These are phyloP conservation scores for Ophiostoma sp. DNA, from an alignment of 2,329 filamentous ascomycete species.

Conservation along the genomic window DNA sequence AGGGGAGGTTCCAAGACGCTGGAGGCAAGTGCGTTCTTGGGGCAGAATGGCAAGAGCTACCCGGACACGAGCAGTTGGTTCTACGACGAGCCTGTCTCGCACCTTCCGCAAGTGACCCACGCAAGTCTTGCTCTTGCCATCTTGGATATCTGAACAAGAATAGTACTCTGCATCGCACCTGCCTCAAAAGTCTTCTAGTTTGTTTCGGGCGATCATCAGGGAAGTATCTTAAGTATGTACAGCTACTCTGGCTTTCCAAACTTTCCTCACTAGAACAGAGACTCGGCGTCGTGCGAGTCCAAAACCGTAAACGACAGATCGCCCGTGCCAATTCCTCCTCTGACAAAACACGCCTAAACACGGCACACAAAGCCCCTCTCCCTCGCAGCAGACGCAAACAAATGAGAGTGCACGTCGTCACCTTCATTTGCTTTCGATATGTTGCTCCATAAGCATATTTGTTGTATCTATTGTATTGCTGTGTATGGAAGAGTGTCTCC, in stretches of 20 bases:
- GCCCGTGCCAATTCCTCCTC: neutral
- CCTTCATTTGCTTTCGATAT: conserved; percentile 11
- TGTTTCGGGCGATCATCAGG: conserved; percentile 6
- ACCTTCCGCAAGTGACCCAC: neutral
- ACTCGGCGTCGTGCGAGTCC: conserved; percentile 7
- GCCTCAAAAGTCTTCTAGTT: neutral
- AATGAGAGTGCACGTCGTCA: conserved; percentile 14
- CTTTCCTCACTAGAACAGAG: neutral
- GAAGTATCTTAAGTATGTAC: neutral
- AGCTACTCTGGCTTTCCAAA: neutral
- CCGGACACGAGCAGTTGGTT: conserved; percentile 9
- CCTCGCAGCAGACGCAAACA: neutral
- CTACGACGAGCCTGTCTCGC: neutral
- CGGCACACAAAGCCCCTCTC: neutral
- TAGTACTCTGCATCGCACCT: neutral
- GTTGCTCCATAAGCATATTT: neutral
- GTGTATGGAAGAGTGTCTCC: neutral
- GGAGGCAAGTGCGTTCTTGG: conserved; percentile 9
- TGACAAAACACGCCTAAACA: neutral
- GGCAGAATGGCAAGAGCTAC: conserved; percentile 1
- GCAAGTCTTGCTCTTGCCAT: conserved; percentile 9
- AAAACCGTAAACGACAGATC: conserved; percentile 10
- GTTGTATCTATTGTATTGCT: neutral
- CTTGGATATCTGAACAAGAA: neutral
- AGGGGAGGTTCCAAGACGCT: neutral